Base-by-base conservation (phyloP, 768 basidiomycete genomes). In the Leucocoprinus sp. region DNA sequence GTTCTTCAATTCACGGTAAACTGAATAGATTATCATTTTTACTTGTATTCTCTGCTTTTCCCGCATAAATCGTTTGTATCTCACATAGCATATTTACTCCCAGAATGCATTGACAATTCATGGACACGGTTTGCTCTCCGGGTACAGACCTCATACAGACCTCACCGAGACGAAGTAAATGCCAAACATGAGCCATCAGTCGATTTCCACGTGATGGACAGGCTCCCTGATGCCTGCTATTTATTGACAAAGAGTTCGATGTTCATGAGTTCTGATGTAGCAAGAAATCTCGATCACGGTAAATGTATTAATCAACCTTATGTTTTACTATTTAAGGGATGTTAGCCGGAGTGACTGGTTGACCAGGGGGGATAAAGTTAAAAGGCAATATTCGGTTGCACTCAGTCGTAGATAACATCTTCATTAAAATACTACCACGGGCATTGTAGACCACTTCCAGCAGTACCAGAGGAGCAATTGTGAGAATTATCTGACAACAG, bases 1-100 rank as follows among this genome's bases (percentile, higher is more conserved):
- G 89, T 92, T 92, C 67, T 92, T 92, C 74, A 85, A 83, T 63
- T 81, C 85, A 54, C 81, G 84, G 61, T 83, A 67, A 75, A 56
- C 49, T 31, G 24, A 24, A 29, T 42, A 23, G 22, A 34, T 27
- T 42, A 11, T 15, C 28, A 23, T 34, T 27, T 28, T 41, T 39
- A 36, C 42, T 51, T 50, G 26, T 43, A 23, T 29, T 23, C 44
- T 55, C 23, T 53, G 37, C 54, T 47, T 23, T 37, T 47, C 28
- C 40, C 33, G 51, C 55, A 58, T 57, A 57, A 56, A 53, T 56
- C 29, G 50, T 45, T 33, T 61, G 54, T 58, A 57, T 55, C 51
- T 55, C 52, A 45, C 54, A 52, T 55, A 54, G 55, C 55, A 27
- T 11, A 57, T 48, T 36, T 43, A 42, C 43, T 38, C 38, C 28